Conservation (phyloP, 257 asterid species). For the Nicotiana knightiana region DNA sequence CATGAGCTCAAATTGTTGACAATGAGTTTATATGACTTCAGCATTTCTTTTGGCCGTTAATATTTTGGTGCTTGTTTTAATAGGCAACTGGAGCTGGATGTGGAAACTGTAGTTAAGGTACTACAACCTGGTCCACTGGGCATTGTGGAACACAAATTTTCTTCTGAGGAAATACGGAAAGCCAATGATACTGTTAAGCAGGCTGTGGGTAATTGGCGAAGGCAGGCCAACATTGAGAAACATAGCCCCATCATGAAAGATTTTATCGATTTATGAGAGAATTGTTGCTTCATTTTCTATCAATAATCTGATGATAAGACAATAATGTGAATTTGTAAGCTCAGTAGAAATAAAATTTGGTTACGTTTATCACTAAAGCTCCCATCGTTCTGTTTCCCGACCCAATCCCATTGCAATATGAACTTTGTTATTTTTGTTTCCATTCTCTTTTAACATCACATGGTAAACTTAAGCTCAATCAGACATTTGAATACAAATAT, state of each 20-base stretch:
- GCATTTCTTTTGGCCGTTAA: neutral
- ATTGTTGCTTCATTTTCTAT: neutral
- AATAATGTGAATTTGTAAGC: neutral
- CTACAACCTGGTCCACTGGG: conserved; percentile 96
- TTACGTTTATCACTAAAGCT: neutral
- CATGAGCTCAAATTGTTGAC: neutral
- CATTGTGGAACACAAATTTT: conserved; percentile 80
- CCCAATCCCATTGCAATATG: neutral
- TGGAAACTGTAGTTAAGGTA: conserved; percentile 79
- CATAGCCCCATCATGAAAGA: conserved; percentile 65
- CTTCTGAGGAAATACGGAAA: conserved; percentile 57
- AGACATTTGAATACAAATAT: neutral
- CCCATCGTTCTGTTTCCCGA: neutral
- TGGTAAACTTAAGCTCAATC: neutral
- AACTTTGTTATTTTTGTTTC: neutral
- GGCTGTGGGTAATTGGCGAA: conserved; percentile 75
- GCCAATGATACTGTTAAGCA: conserved; percentile 54
- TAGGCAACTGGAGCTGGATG: conserved; percentile 86
- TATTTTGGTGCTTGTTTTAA: neutral
- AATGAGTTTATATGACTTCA: neutral
- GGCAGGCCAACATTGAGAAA: conserved; percentile 49
- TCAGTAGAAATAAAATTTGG: neutral
- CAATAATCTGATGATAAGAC: neutral
- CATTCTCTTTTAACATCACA: neutral
- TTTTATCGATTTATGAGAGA: conserved; percentile 38